These are phyloP conservation scores for Phaeosphaeriaceae sp. DNA, from an alignment of 2,329 filamentous ascomycete genomes.

Conservation along the genomic window DNA sequence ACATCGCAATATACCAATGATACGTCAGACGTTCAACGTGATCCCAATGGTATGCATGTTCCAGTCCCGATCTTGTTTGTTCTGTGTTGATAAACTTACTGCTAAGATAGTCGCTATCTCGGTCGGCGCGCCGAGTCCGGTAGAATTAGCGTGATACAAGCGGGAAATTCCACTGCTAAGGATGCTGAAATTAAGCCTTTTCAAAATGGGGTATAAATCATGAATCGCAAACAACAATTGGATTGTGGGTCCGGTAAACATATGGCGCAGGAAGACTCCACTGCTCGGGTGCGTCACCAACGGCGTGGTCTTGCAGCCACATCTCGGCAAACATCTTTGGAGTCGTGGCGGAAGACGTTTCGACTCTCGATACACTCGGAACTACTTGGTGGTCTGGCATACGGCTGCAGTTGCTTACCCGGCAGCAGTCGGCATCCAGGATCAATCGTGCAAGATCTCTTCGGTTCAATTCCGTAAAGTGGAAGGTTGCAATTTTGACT, in stretches of 20 bases:
- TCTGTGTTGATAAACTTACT: neutral
- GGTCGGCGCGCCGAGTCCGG: neutral
- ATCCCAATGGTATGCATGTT: neutral
- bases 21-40: too few species aligned
- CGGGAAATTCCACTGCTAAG: neutral
- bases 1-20: too few species aligned
- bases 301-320: neutral
- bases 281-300: neutral
- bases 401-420: neutral
- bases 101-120: neutral
- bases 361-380: too few species aligned
- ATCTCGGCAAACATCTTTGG: neutral
- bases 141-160: neutral
- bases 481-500: neutral
- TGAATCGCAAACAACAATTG: neutral
- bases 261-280: neutral
- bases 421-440: neutral
- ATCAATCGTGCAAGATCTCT: neutral
- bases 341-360: too few species aligned
- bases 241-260: neutral
- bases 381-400: neutral
- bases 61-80: neutral
- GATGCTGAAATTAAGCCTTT: neutral
- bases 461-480: neutral
- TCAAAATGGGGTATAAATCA: neutral